Base-by-base conservation (phyloP, 78 protist species). In the slime mould (Dictyostelium discoideum) region DNA sequence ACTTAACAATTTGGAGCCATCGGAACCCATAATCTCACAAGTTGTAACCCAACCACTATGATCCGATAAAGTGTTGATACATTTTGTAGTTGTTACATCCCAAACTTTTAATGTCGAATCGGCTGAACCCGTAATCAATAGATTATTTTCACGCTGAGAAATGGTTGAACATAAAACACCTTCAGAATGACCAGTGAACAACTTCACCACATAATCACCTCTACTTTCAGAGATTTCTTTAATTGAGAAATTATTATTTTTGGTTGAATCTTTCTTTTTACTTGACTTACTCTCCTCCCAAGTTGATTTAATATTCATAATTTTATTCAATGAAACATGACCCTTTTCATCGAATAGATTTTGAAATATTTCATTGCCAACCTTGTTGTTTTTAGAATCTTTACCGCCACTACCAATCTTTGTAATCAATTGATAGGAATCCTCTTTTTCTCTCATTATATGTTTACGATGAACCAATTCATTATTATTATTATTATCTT, bases 21-120 rank as follows among this genome's bases (percentile, higher is more conserved):
- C 97, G 0, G 93, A 48, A 14, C 69, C 69, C 13, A 24, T 48
- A 18, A 84, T 78, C 26, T 85, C 92, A 20, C 82, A 57, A 3
- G 63, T 26, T 14, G 85, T 87, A 2, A 94, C 97, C 97, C 97
- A 94, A 80, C 97, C 97, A 46, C 85, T 69, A 69, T 94, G 97
- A 37, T 54, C 97, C 1, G 50, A 81, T n/a, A 94, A 76, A 11
- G 85, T 84, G 20, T 88, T 84, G 4, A 85, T 24, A 84, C 96
- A 93, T 13, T 32, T 11, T 6, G 94, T 87, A 5, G 86, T 57
- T 16, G 73, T 84, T 0, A 86, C 57, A 79, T 94, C 93, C 97
- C 97, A 94, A 10, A 94, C 93, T 20, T 85, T 79, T 13, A 94
- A 80, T 5, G 97, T 94, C 9, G 97, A 85, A 73, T 94, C 97